These are phyloP conservation scores for Magnusiomyces suaveolens DNA, from an alignment of 1,139 yeast species.

Conservation along the genomic window DNA sequence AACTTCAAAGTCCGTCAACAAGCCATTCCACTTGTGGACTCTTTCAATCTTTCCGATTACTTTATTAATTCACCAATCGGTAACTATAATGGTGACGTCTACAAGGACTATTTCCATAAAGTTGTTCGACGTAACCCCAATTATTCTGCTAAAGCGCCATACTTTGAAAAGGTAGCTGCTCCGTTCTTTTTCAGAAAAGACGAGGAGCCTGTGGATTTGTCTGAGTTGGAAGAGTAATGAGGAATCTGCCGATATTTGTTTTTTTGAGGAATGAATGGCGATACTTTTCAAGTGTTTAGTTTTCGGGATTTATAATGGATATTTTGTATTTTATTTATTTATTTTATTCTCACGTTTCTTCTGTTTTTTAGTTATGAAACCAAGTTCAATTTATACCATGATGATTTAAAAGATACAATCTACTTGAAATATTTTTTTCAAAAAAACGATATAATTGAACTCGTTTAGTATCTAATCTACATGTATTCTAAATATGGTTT, in stretches of 20 bases:
- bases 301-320: no score
- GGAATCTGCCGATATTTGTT: constrained; percentile 43
- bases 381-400: no score
- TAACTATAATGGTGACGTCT: constrained; percentile 71
- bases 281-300: no score
- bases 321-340: no score
- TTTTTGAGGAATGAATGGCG: no score
- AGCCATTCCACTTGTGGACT: constrained; percentile 75
- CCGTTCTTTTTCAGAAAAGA: constrained; percentile 35
- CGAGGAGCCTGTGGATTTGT: constrained; percentile 15
- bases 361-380: no score
- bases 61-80: constrained; percentile 82
- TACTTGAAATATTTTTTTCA: no score
- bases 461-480: no score
- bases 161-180: constrained; percentile 31
- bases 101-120: constrained; percentile 53
- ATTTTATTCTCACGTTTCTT: no score
- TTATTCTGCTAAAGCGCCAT: constrained; percentile 29
- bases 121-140: constrained; percentile 31
- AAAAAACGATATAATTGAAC: not conserved
- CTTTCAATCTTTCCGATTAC: constrained; percentile 78
- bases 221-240: constrained; percentile 33
- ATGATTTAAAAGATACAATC: no score
- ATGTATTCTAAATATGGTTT: no score
- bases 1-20: constrained; percentile 45